phyloP scores from a whole-genome alignment of 371 early-diverging fungal genomes.

The Mucor lusitanicus region DNA sequence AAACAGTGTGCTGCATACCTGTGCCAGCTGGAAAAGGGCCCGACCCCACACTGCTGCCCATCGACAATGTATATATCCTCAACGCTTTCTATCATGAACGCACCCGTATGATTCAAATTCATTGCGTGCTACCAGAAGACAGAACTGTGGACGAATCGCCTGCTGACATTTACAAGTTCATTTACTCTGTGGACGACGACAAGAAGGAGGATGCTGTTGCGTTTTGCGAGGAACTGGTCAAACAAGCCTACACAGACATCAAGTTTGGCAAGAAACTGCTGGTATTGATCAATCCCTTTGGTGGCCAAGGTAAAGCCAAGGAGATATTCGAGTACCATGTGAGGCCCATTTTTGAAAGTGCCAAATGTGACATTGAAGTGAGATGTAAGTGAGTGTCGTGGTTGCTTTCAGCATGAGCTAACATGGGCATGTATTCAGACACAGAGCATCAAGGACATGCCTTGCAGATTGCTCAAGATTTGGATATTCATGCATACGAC shows the following conservation, averaged over 20 bases:
- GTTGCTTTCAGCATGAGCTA: not conserved
- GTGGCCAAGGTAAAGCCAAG: conserved; percentile 70
- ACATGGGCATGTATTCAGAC: conserved; percentile 43
- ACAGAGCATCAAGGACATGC: conserved; percentile 70
- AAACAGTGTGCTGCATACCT: conserved; percentile 30
- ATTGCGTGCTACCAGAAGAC: conserved; percentile 41
- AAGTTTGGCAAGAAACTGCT: conserved; percentile 45
- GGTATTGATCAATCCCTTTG: conserved; percentile 75
- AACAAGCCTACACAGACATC: conserved; percentile 36
- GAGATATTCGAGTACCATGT: conserved; percentile 61
- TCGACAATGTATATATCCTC: conserved; percentile 35
- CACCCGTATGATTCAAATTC: conserved; percentile 33
- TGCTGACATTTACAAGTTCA: conserved; percentile 36
- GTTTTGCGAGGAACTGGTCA: conserved; percentile 32
- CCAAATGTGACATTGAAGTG: conserved; percentile 59
- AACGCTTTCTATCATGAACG: conserved; percentile 24
- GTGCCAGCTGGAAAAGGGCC: conserved; percentile 24
- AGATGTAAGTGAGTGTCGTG: conserved; percentile 41
- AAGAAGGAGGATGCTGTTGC: conserved; percentile 25
- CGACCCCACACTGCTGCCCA: conserved; percentile 44
- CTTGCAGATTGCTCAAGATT: conserved; percentile 57
- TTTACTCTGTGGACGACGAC: conserved; percentile 27
- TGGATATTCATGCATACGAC: conserved; percentile 58
- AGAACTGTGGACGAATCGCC: conserved; percentile 33
- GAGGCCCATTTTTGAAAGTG: conserved; percentile 66